Conservation (phyloP, 805 yeast genomes). For the Starmerella tilneyi region DNA sequence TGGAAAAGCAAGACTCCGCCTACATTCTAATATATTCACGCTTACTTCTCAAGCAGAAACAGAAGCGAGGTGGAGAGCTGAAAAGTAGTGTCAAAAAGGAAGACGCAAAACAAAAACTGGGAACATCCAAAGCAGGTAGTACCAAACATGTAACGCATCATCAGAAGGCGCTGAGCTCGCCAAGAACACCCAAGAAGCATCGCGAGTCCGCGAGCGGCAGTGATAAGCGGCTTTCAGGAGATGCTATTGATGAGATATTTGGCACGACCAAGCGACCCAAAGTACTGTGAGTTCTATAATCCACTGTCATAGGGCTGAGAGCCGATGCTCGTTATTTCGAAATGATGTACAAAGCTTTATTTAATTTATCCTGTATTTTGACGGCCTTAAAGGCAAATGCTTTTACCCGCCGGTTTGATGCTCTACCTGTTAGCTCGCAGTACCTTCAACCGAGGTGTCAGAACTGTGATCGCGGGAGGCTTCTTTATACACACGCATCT, state of each 20-base stretch:
- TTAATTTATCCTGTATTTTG: background rate
- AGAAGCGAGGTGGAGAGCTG: background rate
- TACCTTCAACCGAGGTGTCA: background rate
- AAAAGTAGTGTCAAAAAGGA: background rate
- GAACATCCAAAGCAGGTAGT: too few relatives aligned
- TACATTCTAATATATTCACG: constrained; percentile 81
- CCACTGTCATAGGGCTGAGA: too few relatives aligned
- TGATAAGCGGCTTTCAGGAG: constrained; percentile 15
- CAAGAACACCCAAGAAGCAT: background rate
- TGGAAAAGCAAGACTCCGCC: constrained; percentile 75
- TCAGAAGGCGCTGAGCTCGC: too few relatives aligned
- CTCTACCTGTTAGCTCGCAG: background rate
- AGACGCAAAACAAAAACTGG: background rate
- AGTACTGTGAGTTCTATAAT: background rate
- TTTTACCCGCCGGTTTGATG: too few relatives aligned
- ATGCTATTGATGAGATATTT: constrained; percentile 28
- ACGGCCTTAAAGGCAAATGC: too few relatives aligned
- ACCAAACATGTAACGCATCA: too few relatives aligned
- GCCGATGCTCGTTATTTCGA: too few relatives aligned
- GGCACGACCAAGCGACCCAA: constrained; percentile 9
- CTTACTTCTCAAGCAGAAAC: constrained; percentile 15
- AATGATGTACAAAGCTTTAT: too few relatives aligned
- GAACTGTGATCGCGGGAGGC: background rate
- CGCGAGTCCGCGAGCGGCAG: too few relatives aligned
- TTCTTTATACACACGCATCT: constrained; percentile 32